Evolutionary conservation across 1,139 yeast genomes (phyloP).

Genomic region (Barnettozyma hawaiiensis): DNA sequence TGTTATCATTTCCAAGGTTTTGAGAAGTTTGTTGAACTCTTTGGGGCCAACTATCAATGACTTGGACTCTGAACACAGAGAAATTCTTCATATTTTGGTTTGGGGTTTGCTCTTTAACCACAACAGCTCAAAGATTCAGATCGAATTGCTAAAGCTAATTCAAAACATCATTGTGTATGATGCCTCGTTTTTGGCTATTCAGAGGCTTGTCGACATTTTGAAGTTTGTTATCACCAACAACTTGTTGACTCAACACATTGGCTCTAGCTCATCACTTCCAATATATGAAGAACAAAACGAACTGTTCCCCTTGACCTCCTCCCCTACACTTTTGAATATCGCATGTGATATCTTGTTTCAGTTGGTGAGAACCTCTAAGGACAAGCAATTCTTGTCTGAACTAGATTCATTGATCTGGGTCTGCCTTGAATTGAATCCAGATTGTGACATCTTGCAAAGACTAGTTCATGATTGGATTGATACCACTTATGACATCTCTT

Average conservation of each 20-base stretch:
- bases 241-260: conserved; percentile 15
- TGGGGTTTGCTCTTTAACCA: conserved; percentile 23
- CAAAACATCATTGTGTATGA: conserved; percentile 26
- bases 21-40: conserved; percentile 38
- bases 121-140: conserved; percentile 19
- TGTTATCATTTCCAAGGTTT: conserved; percentile 35
- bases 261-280: conserved; percentile 23
- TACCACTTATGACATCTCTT: conserved; percentile 27
- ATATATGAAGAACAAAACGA: conserved; percentile 31
- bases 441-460: conserved; percentile 19
- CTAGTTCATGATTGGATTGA: conserved; percentile 31
- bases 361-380: conserved; percentile 31
- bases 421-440: conserved; percentile 34
- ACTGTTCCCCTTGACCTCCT: conserved; percentile 33
- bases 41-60: conserved; percentile 46
- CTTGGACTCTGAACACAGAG: conserved; percentile 19
- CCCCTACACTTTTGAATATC: conserved; percentile 28
- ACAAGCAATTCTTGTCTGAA: conserved; percentile 25
- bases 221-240: conserved; percentile 13
- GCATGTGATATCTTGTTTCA: conserved; percentile 35
- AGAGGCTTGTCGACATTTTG: conserved; percentile 12
- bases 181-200: conserved; percentile 5
- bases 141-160: conserved; percentile 30
- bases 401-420: conserved; percentile 40
- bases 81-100: conserved; percentile 25